phyloP scores from a whole-genome alignment of 106 monocot genomes.

The Platanthera zijinensis region DNA sequence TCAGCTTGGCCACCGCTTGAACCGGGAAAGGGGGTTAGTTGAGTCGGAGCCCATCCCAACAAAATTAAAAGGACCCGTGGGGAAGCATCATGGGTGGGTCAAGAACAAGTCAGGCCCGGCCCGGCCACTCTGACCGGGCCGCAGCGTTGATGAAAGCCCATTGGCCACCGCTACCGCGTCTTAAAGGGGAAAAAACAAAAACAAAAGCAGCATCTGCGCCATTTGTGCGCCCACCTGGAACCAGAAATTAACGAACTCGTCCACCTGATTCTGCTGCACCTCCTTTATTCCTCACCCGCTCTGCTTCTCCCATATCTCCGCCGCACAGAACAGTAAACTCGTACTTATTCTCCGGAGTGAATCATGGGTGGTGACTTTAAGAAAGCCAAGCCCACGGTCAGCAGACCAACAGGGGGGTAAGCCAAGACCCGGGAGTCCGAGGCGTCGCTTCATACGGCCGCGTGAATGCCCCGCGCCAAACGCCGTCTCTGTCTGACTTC shows the following conservation, averaged over 20 bases:
- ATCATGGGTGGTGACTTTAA: not conserved
- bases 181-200: not conserved
- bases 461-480: not conserved
- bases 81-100: too few relatives aligned
- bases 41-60: too few relatives aligned
- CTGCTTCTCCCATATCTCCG: not conserved
- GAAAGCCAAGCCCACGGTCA: not conserved
- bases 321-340: not conserved
- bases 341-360: not conserved
- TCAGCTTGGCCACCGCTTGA: too few relatives aligned
- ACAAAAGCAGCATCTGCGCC: not conserved
- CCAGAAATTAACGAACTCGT: not conserved
- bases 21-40: too few relatives aligned
- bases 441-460: not conserved
- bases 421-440: not conserved
- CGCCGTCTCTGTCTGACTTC: not conserved
- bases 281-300: not conserved
- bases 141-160: not conserved
- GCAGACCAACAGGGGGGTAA: not conserved
- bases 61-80: too few relatives aligned
- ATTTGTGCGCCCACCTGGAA: not conserved
- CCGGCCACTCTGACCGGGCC: not conserved
- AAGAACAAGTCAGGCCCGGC: too few relatives aligned
- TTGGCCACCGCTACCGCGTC: not conserved
- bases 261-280: not conserved